These are phyloP conservation scores for Fusarium buharicum DNA, from an alignment of 2,329 filamentous ascomycete genomes.

Conservation along the genomic window DNA sequence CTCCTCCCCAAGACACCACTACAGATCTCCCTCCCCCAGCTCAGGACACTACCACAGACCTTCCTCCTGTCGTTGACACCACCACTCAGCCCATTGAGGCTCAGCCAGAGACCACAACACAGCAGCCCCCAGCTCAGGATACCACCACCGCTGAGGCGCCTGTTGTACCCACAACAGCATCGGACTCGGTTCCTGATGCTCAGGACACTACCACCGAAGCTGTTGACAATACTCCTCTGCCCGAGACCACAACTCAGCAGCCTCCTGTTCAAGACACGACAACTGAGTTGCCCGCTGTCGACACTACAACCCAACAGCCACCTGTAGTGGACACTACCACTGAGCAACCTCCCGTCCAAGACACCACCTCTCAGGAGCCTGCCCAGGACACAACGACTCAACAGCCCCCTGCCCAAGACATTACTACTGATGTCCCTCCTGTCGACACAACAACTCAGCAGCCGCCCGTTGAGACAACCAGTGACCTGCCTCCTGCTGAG, in stretches of 20 bases:
- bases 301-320: slow-evolving; percentile 1
- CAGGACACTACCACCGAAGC: not conserved
- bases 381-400: not conserved
- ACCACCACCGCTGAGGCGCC: not conserved
- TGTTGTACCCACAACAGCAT: not conserved
- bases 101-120: not conserved
- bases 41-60: slow-evolving; percentile 1
- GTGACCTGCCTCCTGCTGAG: not conserved
- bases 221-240: not conserved
- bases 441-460: slow-evolving; percentile 2
- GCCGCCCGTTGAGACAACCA: slow-evolving; percentile 2
- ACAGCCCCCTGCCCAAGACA: not conserved
- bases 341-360: not conserved
- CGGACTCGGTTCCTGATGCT: not conserved
- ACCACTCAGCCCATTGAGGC: not conserved
- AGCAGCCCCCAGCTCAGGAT: not conserved
- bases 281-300: not conserved
- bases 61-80: not conserved
- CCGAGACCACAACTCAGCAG: not conserved
- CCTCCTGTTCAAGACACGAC: not conserved
- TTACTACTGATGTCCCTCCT: not conserved
- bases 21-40: not conserved
- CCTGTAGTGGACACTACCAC: slow-evolving; percentile 5
- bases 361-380: not conserved
- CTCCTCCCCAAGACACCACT: not conserved